phyloP scores from a whole-genome alignment of 805 yeast genomes.

The Metschnikowia matae region DNA sequence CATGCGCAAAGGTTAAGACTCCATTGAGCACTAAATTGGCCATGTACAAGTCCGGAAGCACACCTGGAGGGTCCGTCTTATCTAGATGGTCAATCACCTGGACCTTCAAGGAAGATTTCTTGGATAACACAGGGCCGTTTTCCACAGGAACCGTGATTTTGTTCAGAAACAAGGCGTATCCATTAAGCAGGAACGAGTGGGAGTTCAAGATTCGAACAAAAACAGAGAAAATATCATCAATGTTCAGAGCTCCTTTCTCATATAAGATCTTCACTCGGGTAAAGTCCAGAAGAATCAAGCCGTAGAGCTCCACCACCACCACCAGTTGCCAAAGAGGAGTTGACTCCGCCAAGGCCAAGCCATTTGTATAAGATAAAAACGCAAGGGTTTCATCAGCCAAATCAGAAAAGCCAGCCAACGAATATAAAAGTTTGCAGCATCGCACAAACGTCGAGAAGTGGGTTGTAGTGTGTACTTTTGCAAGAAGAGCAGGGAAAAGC shows the following conservation, averaged over 20 bases:
- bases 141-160: conserved; percentile 20
- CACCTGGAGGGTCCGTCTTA: conserved; percentile 69
- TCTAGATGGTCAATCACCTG: conserved; percentile 74
- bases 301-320: conserved; percentile 69
- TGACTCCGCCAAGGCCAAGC: conserved; percentile 30
- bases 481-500: conserved; percentile 70
- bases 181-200: conserved; percentile 24
- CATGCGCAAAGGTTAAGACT: conserved; percentile 58
- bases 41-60: conserved; percentile 55
- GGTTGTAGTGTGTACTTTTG: conserved; percentile 51
- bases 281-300: conserved; percentile 55
- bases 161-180: conserved; percentile 22
- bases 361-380: conserved; percentile 69
- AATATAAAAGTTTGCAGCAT: conserved; percentile 64
- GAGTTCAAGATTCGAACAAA: conserved; percentile 10
- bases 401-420: conserved; percentile 54
- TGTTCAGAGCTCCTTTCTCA: conserved; percentile 25
- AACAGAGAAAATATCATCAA: conserved; percentile 48
- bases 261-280: conserved; percentile 49
- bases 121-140: conserved; percentile 29
- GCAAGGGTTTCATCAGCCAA: conserved; percentile 79
- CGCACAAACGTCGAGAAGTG: conserved; percentile 70
- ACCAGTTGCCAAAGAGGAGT: conserved; percentile 61
- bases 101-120: conserved; percentile 45
- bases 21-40: conserved; percentile 53